Base-by-base conservation (phyloP, 1,284 basidiomycete genomes). In the Pseudozyma tsukubaensis region DNA sequence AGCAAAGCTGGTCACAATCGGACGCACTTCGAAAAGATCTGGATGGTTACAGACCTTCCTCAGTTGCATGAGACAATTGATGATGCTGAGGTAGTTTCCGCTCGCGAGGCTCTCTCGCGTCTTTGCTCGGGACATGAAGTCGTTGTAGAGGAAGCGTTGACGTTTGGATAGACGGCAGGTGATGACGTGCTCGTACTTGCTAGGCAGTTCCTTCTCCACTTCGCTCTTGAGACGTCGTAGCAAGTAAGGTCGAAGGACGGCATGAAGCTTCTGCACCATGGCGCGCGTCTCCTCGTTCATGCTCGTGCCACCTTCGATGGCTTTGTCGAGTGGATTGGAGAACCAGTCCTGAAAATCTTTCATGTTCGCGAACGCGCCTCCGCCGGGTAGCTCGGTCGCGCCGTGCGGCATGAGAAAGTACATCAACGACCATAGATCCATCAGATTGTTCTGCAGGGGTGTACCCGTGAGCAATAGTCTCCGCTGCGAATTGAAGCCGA, bases 271-370 rank as follows among this genome's bases (percentile, higher is more conserved):
- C 45, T 90, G 86, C 13, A 97, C 92, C 6, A 93, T 93, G 72
- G 92, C 91, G 82, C 92, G 87, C 0, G 91, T 94, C 78, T 97
- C 94, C 62, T 93, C 91, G 76, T 94, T 92, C 79, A 76, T 92
- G 86, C 21, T 88, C 85, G 90, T 90, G 3, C 94, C 94, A 85
- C 90, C 89, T 83, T 97, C 94, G 71, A 97, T 92, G 0, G 96
- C 96, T 83, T 92, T 93, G 85, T 97, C 94, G 87, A 97, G 87
- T 44, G 86, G 85, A 57, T 86, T 96, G 3, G 94, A 93, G 85
- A 98, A 97, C 94, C 94, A 97, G 62, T 96, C 93, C 16, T 91
- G 92, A 81, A 98, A 98, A 84, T 97, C 94, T 81, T 94, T 94
- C 78, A 95, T 87, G 82, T 93, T 94, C 13, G 93, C 94, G 84